A percentile compares a stretch with the other conserved stretches of the same genome.
phyloP scores from a whole-genome alignment of 202 grass and related monocot genomes.

The Zoysia matrella region DNA sequence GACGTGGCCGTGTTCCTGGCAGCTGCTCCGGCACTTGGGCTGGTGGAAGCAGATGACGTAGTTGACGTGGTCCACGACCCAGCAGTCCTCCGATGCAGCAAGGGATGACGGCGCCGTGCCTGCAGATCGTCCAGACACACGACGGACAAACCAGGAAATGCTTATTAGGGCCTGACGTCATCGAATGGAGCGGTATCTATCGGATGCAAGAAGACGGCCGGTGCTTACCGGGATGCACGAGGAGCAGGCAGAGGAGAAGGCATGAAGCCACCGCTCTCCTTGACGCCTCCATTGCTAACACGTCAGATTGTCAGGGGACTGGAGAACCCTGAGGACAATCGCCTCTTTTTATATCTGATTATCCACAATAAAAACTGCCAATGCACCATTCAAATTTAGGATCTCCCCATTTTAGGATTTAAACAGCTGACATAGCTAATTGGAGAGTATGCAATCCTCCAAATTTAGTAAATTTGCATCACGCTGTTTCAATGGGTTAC shows the following conservation, averaged over 20 bases:
- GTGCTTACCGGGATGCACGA: slow-evolving; percentile 7
- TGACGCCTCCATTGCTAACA: slow-evolving; percentile 1
- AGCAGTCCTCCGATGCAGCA: not conserved
- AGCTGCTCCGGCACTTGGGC: slow-evolving; percentile 16
- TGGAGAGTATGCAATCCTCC: not conserved
- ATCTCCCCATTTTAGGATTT: not conserved
- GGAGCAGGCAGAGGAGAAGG: slow-evolving; percentile 19
- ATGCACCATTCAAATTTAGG: not conserved
- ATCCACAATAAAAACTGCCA: no score
- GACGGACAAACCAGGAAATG: not conserved
- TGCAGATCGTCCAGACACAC: not conserved
- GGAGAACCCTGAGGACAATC: not conserved
- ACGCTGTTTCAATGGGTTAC: not conserved
- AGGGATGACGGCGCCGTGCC: not conserved
- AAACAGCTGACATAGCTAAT: not conserved
- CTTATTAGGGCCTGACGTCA: not conserved
- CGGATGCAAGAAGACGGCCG: not conserved
- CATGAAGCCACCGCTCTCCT: slow-evolving; percentile 4
- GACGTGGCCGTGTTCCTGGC: not conserved
- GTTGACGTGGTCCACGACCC: not conserved
- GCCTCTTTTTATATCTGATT: not conserved
- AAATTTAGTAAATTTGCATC: not conserved
- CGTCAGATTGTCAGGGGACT: not conserved
- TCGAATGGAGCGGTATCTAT: not conserved
- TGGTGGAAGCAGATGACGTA: slow-evolving; percentile 17